Conservation (phyloP, 495 filamentous ascomycete species). For the Aspergillus affinis region DNA sequence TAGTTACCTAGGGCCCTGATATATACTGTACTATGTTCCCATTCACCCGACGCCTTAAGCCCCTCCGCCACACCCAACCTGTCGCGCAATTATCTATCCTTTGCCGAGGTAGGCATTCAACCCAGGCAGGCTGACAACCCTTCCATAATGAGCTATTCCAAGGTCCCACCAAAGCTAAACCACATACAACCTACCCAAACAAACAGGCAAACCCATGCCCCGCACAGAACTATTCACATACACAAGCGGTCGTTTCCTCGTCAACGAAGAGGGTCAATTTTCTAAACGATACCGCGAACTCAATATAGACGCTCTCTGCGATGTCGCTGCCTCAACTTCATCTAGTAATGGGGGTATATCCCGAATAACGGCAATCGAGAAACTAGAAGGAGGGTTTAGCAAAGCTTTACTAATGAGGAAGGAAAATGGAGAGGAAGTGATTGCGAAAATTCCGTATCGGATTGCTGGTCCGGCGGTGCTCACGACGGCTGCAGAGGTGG, state of each 20-base stretch:
- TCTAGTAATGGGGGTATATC: slow-evolving; percentile 16
- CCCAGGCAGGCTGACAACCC: too few species aligned
- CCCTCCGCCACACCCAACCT: too few species aligned
- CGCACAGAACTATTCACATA: slow-evolving; percentile 33
- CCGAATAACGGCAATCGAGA: slow-evolving; percentile 30
- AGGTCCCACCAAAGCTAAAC: too few species aligned
- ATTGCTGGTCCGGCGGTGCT: slow-evolving; percentile 32
- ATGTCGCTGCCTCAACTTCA: slow-evolving; percentile 19
- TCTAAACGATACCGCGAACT: slow-evolving; percentile 30
- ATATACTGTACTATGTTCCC: too few species aligned
- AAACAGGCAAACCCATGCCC: slow-evolving; percentile 21
- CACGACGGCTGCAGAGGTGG: slow-evolving; percentile 39
- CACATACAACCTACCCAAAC: too few species aligned
- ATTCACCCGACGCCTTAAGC: too few species aligned
- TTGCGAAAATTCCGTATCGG: slow-evolving; percentile 39
- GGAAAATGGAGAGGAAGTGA: slow-evolving; percentile 31
- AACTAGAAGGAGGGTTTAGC: slow-evolving; percentile 42
- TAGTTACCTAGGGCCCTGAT: too few species aligned
- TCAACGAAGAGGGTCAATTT: slow-evolving; percentile 34
- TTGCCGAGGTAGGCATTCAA: too few species aligned
- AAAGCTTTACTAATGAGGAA: slow-evolving; percentile 38
- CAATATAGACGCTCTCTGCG: slow-evolving; percentile 31
- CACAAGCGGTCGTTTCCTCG: slow-evolving; percentile 35
- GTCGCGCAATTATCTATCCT: too few species aligned
- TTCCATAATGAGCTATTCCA: too few species aligned